Evolutionary conservation across 164 flowering plant genomes (phyloP).

Genomic region (Malania oleifera): DNA sequence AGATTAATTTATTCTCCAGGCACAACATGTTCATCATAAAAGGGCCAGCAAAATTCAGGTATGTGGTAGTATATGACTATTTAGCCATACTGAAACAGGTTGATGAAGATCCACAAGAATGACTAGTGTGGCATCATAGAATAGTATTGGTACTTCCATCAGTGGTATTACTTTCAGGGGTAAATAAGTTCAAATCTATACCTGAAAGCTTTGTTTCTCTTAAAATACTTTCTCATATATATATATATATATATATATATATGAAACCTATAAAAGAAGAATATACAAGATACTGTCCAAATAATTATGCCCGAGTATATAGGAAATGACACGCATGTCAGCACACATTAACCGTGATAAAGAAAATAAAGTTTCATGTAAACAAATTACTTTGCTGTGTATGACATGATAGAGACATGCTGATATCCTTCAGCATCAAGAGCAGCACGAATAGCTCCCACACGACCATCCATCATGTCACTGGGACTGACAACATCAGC

Average conservation of each 20-base stretch:
- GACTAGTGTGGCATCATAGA: no score
- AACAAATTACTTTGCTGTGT: constrained; percentile 79
- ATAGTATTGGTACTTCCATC: no score
- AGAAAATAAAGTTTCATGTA: not conserved
- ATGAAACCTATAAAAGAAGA: no score
- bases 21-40: no score
- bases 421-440: constrained; percentile 88
- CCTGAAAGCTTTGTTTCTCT: not conserved
- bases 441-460: constrained; percentile 87
- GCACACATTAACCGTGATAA: not conserved
- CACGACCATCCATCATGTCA: constrained; percentile 99
- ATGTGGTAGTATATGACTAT: no score
- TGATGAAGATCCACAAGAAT: no score
- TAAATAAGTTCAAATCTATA: no score
- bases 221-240: not conserved
- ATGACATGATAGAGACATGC: constrained; percentile 95
- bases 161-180: no score
- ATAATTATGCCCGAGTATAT: not conserved
- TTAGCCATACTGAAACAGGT: no score
- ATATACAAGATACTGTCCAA: not conserved
- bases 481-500: constrained; percentile 99
- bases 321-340: not conserved
- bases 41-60: no score
- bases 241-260: no score
- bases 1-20: no score